Percentiles rank a stretch among this genome's conserved stretches.
Evolutionary conservation across 1,139 yeast genomes (phyloP).

Genomic region (Magnusiomyces tetraspermus): DNA sequence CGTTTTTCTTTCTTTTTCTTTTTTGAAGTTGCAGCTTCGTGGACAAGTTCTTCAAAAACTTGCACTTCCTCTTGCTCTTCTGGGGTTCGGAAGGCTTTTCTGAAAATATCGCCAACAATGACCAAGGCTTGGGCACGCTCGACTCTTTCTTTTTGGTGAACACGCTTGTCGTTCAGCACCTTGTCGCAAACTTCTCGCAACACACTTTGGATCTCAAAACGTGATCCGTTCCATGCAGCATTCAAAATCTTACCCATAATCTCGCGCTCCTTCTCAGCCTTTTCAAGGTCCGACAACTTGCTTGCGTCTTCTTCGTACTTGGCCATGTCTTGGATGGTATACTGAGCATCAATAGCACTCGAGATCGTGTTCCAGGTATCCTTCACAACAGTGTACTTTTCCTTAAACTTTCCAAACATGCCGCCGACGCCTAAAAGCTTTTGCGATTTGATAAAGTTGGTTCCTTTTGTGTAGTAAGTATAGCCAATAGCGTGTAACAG

Average conservation of each 20-base stretch:
- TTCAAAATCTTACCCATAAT: conserved; percentile 84
- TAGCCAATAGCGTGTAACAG: conserved; percentile 79
- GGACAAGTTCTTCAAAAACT: conserved; percentile 81
- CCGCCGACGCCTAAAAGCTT: conserved; percentile 78
- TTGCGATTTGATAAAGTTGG: conserved; percentile 53
- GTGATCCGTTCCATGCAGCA: conserved; percentile 95
- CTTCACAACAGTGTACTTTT: conserved; percentile 75
- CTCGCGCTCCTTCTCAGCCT: conserved; percentile 78
- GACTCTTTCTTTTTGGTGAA: conserved; percentile 45
- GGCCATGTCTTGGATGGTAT: conserved; percentile 44
- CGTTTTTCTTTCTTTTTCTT: conserved; percentile 34
- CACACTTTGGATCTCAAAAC: conserved; percentile 82
- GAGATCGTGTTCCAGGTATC: conserved; percentile 82
- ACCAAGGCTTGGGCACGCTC: conserved; percentile 75
- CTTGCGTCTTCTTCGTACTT: conserved; percentile 41
- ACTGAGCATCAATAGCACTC: conserved; percentile 81
- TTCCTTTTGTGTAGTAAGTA: conserved; percentile 61
- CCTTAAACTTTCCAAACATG: conserved; percentile 72
- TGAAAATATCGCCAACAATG: conserved; percentile 66
- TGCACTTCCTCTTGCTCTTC: conserved; percentile 89
- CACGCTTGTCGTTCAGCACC: conserved; percentile 57
- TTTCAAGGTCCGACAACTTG: conserved; percentile 43
- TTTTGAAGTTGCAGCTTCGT: conserved; percentile 78
- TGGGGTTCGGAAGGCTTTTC: conserved; percentile 56
- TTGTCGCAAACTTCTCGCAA: conserved; percentile 77